Conservation (phyloP, 2,329 filamentous ascomycete species). For the Alternaria postmessia region DNA sequence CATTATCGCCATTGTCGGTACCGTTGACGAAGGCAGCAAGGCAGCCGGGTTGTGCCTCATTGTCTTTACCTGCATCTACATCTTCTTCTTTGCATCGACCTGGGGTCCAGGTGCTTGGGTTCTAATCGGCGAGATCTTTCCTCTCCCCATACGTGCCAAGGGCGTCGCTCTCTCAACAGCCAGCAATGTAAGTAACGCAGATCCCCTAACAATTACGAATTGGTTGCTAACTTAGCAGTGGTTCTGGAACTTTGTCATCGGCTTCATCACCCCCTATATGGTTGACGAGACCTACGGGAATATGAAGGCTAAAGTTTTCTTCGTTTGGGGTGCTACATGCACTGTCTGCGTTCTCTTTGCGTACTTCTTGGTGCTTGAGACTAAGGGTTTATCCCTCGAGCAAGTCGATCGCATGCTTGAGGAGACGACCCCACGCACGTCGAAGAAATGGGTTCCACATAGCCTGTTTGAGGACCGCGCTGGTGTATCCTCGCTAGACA, state of each 20-base stretch:
- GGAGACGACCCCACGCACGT: conserved; percentile 78
- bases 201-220: no score
- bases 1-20: conserved; percentile 76
- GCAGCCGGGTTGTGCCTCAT: conserved; percentile 67
- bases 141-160: conserved; percentile 84
- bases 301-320: conserved; percentile 65
- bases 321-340: conserved; percentile 63
- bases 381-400: conserved; percentile 77
- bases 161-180: conserved; percentile 88
- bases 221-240: not conserved
- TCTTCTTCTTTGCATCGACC: conserved; percentile 89
- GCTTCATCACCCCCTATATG: conserved; percentile 72
- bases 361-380: conserved; percentile 79
- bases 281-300: conserved; percentile 70
- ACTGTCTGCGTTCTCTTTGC: conserved; percentile 68
- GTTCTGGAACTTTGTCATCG: conserved; percentile 79
- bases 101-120: conserved; percentile 80
- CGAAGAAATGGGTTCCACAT: conserved; percentile 74
- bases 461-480: conserved; percentile 4
- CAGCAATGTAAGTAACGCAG: conserved; percentile 65
- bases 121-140: conserved; percentile 90
- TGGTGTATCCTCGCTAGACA: conserved; percentile 3
- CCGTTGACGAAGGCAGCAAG: conserved; percentile 54
- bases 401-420: conserved; percentile 87
- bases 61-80: conserved; percentile 89